Conservation (phyloP, 768 basidiomycete species). For the Macrolepiota dolichaula region DNA sequence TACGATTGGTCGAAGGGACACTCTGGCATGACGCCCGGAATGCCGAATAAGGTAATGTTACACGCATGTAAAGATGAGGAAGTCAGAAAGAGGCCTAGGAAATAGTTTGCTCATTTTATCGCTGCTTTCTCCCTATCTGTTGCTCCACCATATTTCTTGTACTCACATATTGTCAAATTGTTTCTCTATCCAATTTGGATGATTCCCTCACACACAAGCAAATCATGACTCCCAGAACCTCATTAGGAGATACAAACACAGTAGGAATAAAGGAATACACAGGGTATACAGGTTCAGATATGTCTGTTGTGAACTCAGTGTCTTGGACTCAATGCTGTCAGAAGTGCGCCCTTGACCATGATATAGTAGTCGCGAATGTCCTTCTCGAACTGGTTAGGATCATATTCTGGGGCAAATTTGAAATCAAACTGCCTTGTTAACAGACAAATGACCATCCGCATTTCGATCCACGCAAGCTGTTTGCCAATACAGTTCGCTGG, state of each 20-base stretch:
- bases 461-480: slow-evolving; percentile 30
- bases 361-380: slow-evolving; percentile 34
- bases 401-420: slow-evolving; percentile 28
- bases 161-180: slow-evolving; percentile 2
- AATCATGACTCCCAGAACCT: neutral
- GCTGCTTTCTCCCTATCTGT: slow-evolving; percentile 5
- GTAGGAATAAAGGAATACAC: neutral
- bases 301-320: slow-evolving; percentile 11
- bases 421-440: slow-evolving; percentile 37
- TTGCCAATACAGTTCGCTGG: slow-evolving; percentile 50
- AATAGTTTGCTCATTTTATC: slow-evolving; percentile 22
- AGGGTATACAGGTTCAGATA: neutral
- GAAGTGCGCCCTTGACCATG: slow-evolving; percentile 26
- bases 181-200: neutral
- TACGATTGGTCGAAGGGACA: slow-evolving; percentile 96
- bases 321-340: slow-evolving; percentile 29
- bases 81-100: slow-evolving; percentile 63
- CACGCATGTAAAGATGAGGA: slow-evolving; percentile 88
- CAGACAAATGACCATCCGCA: slow-evolving; percentile 33
- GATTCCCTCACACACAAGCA: neutral
- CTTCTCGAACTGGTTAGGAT: slow-evolving; percentile 26
- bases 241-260: neutral
- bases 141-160: slow-evolving; percentile 9
- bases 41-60: slow-evolving; percentile 79
- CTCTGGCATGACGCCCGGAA: slow-evolving; percentile 70